Base-by-base conservation (phyloP, 2,329 filamentous ascomycete species). In the Mariannaea elegans region DNA sequence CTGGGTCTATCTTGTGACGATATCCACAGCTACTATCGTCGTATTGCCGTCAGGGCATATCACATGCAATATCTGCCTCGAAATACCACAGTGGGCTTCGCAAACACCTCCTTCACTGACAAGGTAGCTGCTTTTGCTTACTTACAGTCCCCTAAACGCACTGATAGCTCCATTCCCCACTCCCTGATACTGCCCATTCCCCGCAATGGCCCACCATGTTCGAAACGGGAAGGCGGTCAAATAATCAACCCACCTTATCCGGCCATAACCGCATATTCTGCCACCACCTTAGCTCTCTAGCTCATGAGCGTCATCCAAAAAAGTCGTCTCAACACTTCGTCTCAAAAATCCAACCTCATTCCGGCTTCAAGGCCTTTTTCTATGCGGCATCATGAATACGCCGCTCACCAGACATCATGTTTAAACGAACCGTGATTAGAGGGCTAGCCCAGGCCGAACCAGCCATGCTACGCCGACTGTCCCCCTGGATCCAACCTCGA, bases 201-300 rank as follows among this genome's bases (percentile, higher is more conserved):
- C 57, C 51, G 39, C 57, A 38, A 47, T 32, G 29, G 36, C 5
- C 24, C 60, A 38, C 19, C 39, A n/a, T 10, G 4, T 6, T 45
- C 36, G 7, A 46, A 59, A 60, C 13, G 29, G 49, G 69, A 49
- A 71, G 65, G 68, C 69, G 68, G 68, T 71, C 60, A 62, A 5
- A 41, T 44, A 3, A 56, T 38, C 48, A 66, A 31, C 64, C 64
- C 62, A 67, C 65, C 48, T 51, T 39, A 16, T 57, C 56, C 60
- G 59, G 42, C 38, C 49, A 19, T 47, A 56, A 38, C 51, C 42
- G 24, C 24, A 46, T 36, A 57, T 67, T 67, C 65, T 71, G 65
- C 69, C 61, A 41, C 39, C 24, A 31, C 32, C 21, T 34, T 59
- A 64, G 54, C 57, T 61, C 54, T 56, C 27, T 42, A 18, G 51